Percentiles rank a stretch among this genome's conserved stretches.
Conservation (phyloP, 768 basidiomycete genomes). For the Suillus ampliporus region DNA sequence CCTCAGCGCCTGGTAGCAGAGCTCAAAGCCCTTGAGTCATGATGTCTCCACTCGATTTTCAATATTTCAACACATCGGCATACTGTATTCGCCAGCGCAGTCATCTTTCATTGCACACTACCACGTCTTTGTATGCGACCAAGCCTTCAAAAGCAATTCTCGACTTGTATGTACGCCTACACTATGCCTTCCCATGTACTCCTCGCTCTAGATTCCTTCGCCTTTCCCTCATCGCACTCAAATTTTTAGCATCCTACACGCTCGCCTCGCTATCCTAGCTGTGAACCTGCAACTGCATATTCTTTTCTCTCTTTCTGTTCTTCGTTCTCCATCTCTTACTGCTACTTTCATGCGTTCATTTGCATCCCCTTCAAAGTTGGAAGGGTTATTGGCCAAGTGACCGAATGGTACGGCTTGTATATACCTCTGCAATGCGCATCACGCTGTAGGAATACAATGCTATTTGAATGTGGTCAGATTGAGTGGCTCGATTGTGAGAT, state of each 20-base stretch:
- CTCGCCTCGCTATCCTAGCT: slow-evolving; percentile 32
- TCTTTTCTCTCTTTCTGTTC: slow-evolving; percentile 1
- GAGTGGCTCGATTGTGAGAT: background rate
- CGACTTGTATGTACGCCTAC: slow-evolving; percentile 38
- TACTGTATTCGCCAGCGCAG: slow-evolving; percentile 33
- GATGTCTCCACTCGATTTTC: slow-evolving; percentile 19
- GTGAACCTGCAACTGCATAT: slow-evolving; percentile 18
- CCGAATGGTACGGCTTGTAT: slow-evolving; percentile 13
- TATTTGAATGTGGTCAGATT: background rate
- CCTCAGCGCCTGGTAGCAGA: slow-evolving; percentile 68
- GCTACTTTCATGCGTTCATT: slow-evolving; percentile 5
- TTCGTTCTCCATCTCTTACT: slow-evolving; percentile 9
- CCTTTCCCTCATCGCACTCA: slow-evolving; percentile 20
- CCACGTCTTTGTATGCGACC: slow-evolving; percentile 34
- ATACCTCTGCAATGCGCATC: slow-evolving; percentile 16
- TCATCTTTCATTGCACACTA: slow-evolving; percentile 26
- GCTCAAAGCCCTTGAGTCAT: slow-evolving; percentile 55
- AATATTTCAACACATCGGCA: slow-evolving; percentile 22
- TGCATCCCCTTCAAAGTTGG: slow-evolving; percentile 2
- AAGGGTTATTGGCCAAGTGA: slow-evolving; percentile 7
- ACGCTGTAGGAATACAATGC: slow-evolving; percentile 17
- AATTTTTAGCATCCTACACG: slow-evolving; percentile 31
- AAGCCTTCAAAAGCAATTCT: slow-evolving; percentile 29
- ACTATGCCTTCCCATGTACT: slow-evolving; percentile 19
- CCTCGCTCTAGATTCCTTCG: slow-evolving; percentile 2